Evolutionary conservation across 2,329 filamentous ascomycete genomes (phyloP), one percentile per base, ranked within the genome.

Genomic region (Colletotrichum liaoningense): DNA sequence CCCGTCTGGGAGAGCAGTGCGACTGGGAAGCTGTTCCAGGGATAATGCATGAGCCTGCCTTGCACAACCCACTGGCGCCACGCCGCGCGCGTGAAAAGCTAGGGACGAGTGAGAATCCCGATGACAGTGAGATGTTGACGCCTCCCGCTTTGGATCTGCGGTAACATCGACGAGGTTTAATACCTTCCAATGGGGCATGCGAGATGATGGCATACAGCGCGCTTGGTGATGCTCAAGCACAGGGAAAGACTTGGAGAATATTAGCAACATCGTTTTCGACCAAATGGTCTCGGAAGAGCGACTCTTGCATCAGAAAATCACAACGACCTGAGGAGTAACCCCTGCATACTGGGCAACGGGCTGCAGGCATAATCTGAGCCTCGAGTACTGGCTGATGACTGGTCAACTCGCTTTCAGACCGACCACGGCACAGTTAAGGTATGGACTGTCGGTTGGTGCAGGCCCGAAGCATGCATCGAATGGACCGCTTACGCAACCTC

Each of bases 1-100:
- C 66, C 70, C 66, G 62, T 65, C 60, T 65, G 60, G 67, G 67
- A 70, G 67, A 70, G 55, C 46, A 66, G 70, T 70, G 70, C 46
- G 70, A 65, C 55, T 68, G 63, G 59, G 35, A 35, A 59, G 67
- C 28, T 28, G 66, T 30, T 54, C 58, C 52, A 26, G 52, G 52
- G 49, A 63, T 30, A 42, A 33, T 69, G 59, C 66, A 64, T 72
- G 60, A 49, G 26, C 64, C 55, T 69, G 26, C 64, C 55, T 69
- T 62, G 60, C 60, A 70, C 70, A 54, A 49, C 42, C 19, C 58
- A 69, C 42, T 49, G 42, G 42, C 42, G 42, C 42, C 42, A 54
- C 67, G 55, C 46, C 46, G 63, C 24, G 57, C 33, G 11, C 33
- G 33, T 33, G 55, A 19, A 59, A 55, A 26, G 33, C 55, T 22